Conservation (phyloP, 805 yeast species). For the Wickerhamomyces bovis region DNA sequence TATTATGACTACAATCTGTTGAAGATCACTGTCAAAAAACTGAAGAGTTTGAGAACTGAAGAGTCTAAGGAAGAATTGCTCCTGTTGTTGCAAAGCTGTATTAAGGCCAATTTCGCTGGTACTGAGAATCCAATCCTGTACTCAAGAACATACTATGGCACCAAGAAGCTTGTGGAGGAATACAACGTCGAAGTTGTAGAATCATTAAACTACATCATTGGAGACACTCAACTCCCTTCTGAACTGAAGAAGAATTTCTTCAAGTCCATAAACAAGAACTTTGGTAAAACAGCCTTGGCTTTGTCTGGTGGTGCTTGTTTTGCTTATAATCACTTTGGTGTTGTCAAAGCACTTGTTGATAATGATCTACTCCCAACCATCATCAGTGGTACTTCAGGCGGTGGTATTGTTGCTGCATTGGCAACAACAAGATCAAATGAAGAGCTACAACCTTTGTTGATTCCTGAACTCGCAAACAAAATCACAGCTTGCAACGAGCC, state of each 20-base stretch:
- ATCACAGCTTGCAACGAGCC: conserved; percentile 69
- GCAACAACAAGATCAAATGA: conserved; percentile 65
- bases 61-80: conserved; percentile 39
- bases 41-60: conserved; percentile 26
- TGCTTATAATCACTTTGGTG: conserved; percentile 73
- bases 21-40: conserved; percentile 37
- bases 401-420: conserved; percentile 71
- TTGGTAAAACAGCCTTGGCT: conserved; percentile 67
- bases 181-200: conserved; percentile 48
- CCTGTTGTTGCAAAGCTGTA: conserved; percentile 55
- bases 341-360: conserved; percentile 64
- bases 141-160: conserved; percentile 71
- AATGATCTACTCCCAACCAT: conserved; percentile 61
- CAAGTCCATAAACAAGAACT: conserved; percentile 52
- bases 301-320: conserved; percentile 78
- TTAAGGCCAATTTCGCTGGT: conserved; percentile 73
- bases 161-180: conserved; percentile 52
- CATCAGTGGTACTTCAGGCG: conserved; percentile 76
- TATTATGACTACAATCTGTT: conserved; percentile 66
- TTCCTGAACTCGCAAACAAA: conserved; percentile 53
- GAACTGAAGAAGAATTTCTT: conserved; percentile 47
- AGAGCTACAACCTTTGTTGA: conserved; percentile 48
- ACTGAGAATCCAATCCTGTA: conserved; percentile 66
- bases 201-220: conserved; percentile 39
- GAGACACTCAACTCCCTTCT: conserved; percentile 31